Evolutionary conservation across 371 early-diverging fungal genomes (phyloP), one percentile per base, ranked within the genome.

Genomic region (Rhizopus stolonifer): DNA sequence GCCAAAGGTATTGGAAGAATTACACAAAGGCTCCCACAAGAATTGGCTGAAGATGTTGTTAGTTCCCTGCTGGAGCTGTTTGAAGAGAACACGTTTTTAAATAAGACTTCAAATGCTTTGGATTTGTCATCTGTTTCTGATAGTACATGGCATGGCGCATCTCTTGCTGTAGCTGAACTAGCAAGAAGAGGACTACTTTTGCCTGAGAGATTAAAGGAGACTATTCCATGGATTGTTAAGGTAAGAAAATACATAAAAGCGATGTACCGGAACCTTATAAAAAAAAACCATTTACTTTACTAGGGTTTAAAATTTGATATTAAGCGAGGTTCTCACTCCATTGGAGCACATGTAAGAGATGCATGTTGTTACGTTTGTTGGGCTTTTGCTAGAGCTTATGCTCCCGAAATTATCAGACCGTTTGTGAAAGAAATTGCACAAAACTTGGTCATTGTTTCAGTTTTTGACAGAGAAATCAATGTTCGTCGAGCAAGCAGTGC

Each of bases 351-450:
- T 66, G 97, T 98, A 0, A 84, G 98, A 22, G 99, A 98, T 65
- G 92, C 96, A 0, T 93, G 94, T 18, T 93, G 97, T 60, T 98
- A 96, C 65, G 92, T 95, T 3, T 89, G 91, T 65, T 98, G 99
- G 99, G 92, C 96, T 9, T 91, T 98, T 69, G 96, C 96, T 15
- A 83, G 98, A 29, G 90, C 93, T 0, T 92, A 95, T 60, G 88
- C 91, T 7, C 85, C 90, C 3, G 72, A 82, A 3, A 72, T 87
- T 14, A 56, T 93, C 52, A 64, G 62, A 26, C 82, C 82, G 0
- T 84, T 79, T 69, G 82, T 84, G 10, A 24, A 58, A 2, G 66
- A 77, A 22, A 69, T 96, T 54, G 90, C 93, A 2, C 81, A 82
- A 15, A 78, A 79, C 13, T 69, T 98, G 23, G 86, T 93, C 2